These are phyloP conservation scores for Glycine soja DNA, from an alignment of 306 rosid species.

Conservation along the genomic window DNA sequence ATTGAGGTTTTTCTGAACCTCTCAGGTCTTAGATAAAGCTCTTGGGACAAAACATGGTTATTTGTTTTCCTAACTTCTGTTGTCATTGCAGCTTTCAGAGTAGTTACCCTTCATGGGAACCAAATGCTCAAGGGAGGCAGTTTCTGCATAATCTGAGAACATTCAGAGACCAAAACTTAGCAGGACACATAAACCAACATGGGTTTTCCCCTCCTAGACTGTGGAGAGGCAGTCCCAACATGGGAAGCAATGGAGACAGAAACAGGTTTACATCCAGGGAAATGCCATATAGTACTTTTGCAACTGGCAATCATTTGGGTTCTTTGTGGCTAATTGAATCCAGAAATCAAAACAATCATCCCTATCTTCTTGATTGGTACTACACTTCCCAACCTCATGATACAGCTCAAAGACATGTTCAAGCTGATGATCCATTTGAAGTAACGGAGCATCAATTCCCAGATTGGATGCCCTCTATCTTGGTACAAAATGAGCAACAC, in stretches of 20 bases:
- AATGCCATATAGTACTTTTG: slow-evolving; percentile 50
- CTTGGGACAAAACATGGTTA: too few species aligned
- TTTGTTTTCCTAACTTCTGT: too few species aligned
- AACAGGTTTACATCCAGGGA: slow-evolving; percentile 56
- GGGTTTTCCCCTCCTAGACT: slow-evolving; percentile 57
- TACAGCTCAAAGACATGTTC: slow-evolving; percentile 38
- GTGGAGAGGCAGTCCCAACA: slow-evolving; percentile 56
- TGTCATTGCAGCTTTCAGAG: slow-evolving; percentile 70
- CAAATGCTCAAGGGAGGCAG: slow-evolving; percentile 74
- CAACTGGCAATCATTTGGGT: slow-evolving; percentile 57
- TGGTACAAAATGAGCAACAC: slow-evolving; percentile 43
- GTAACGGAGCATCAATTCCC: slow-evolving; percentile 50
- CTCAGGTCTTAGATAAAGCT: too few species aligned
- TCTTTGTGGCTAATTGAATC: slow-evolving; percentile 69
- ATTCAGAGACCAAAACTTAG: slow-evolving; percentile 69
- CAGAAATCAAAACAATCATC: slow-evolving; percentile 60
- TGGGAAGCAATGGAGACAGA: slow-evolving; percentile 56
- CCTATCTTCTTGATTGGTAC: slow-evolving; percentile 88
- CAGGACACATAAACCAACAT: slow-evolving; percentile 50
- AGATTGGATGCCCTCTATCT: slow-evolving; percentile 65
- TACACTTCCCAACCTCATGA: slow-evolving; percentile 64
- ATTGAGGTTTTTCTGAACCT: slow-evolving; percentile 1
- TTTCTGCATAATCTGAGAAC: slow-evolving; percentile 66
- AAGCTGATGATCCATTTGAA: slow-evolving; percentile 51
- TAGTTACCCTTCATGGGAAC: slow-evolving; percentile 83